Percentiles rank a stretch among this genome's conserved stretches.
These are phyloP conservation scores for Saccharomyces pastorianus DNA, from an alignment of 1,139 yeast species.

Conservation along the genomic window DNA sequence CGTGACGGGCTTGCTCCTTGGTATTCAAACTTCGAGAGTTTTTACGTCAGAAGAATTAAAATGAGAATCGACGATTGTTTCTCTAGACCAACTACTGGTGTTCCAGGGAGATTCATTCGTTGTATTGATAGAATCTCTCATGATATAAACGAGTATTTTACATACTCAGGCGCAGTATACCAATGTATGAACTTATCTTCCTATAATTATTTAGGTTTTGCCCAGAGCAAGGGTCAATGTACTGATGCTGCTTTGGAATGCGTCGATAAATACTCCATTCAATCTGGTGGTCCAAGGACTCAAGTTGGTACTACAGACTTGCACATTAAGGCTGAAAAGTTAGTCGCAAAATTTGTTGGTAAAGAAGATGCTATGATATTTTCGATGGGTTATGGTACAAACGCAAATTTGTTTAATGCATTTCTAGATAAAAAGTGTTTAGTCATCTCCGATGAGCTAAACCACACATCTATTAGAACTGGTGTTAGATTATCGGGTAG, in stretches of 20 bases:
- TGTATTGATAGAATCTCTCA: constrained; percentile 68
- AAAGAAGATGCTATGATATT: constrained; percentile 81
- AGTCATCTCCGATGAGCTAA: constrained; percentile 87
- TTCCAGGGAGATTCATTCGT: constrained; percentile 85
- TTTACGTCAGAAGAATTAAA: constrained; percentile 86
- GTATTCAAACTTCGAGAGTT: constrained; percentile 88
- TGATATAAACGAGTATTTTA: constrained; percentile 49
- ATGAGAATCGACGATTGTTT: constrained; percentile 89
- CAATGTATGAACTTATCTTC: constrained; percentile 83
- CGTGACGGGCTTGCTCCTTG: constrained; percentile 93
- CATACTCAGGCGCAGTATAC: constrained; percentile 64
- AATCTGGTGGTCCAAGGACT: constrained; percentile 71
- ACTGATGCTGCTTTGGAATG: constrained; percentile 67
- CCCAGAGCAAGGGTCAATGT: constrained; percentile 88
- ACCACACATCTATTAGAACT: constrained; percentile 91
- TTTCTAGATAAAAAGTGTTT: constrained; percentile 80
- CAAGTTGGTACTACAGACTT: constrained; percentile 70
- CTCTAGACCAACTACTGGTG: constrained; percentile 92
- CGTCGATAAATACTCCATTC: constrained; percentile 62
- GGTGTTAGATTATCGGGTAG: constrained; percentile 94
- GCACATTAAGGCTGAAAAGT: constrained; percentile 64
- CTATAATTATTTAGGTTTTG: constrained; percentile 92
- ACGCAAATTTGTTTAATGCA: constrained; percentile 81
- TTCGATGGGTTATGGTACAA: constrained; percentile 94
- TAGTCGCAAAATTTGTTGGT: constrained; percentile 81